Conservation (phyloP, 108 stramenopile species). For the Cyclotella sp. region DNA sequence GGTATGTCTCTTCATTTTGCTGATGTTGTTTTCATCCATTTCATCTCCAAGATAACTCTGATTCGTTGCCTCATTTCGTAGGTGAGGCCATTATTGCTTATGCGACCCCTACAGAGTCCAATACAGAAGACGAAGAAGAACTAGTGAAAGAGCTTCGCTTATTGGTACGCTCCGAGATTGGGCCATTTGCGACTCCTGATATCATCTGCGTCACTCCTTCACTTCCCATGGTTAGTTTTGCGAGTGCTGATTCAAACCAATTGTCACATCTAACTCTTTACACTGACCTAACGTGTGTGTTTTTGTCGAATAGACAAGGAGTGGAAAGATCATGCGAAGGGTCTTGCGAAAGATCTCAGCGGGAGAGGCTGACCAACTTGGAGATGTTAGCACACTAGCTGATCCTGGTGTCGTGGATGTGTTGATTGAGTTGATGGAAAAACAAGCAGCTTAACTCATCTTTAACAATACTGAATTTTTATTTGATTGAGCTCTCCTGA, state of each 20-base stretch:
- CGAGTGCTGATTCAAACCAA: background rate
- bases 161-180: slow-evolving; percentile 78
- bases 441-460: slow-evolving; percentile 2
- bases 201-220: slow-evolving; percentile 73
- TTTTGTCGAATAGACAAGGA: slow-evolving; percentile 59
- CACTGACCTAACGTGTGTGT: background rate
- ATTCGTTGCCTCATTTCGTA: background rate
- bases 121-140: slow-evolving; percentile 54
- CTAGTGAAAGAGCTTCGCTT: slow-evolving; percentile 74
- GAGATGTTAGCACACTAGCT: slow-evolving; percentile 86
- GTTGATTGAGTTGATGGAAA: slow-evolving; percentile 58
- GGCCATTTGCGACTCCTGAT: slow-evolving; percentile 89
- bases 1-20: slow-evolving; percentile 22
- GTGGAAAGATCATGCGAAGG: slow-evolving; percentile 91
- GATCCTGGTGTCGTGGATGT: slow-evolving; percentile 85
- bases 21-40: background rate
- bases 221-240: slow-evolving; percentile 72
- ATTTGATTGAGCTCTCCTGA: too few species aligned
- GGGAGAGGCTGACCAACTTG: slow-evolving; percentile 77
- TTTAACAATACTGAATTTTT: too few species aligned
- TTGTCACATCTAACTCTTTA: background rate
- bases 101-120: slow-evolving; percentile 74
- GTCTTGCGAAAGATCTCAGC: slow-evolving; percentile 90
- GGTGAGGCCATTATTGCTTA: slow-evolving; percentile 88
- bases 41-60: background rate